These are phyloP conservation scores for Lepidium didymum DNA, from an alignment of 345 rosid genomes.

Conservation along the genomic window DNA sequence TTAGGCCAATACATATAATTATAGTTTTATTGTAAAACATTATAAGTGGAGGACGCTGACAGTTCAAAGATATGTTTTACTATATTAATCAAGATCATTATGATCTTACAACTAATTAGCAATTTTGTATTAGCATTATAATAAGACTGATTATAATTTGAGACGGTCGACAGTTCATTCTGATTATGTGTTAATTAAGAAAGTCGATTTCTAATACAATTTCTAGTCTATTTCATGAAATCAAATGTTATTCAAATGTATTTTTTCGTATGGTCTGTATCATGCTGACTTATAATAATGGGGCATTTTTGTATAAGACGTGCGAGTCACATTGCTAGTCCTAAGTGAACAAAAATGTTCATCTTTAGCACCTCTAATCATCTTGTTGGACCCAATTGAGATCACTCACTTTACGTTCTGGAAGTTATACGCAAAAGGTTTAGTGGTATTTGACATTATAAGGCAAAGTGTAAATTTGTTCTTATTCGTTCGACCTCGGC, in stretches of 20 bases:
- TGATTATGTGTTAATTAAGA: not conserved
- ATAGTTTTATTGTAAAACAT: too few relatives aligned
- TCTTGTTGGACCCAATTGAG: not conserved
- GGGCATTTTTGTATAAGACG: too few relatives aligned
- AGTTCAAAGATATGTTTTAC: conserved; percentile 16
- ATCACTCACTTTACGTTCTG: too few relatives aligned
- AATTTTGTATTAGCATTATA: not conserved
- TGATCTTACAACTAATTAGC: conserved; percentile 12
- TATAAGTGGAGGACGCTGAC: conserved; percentile 9
- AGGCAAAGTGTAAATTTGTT: too few relatives aligned
- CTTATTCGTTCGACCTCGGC: too few relatives aligned
- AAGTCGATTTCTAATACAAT: not conserved
- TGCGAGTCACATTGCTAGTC: too few relatives aligned
- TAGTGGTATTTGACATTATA: too few relatives aligned
- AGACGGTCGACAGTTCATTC: not conserved
- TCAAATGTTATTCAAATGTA: not conserved
- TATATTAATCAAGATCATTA: conserved; percentile 1
- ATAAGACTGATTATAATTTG: not conserved
- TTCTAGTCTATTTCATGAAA: not conserved
- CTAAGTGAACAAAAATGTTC: not conserved
- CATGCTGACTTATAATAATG: not conserved
- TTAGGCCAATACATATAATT: too few relatives aligned
- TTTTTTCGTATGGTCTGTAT: not conserved
- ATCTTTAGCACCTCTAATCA: too few relatives aligned
- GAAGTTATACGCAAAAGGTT: too few relatives aligned